Conservation (phyloP, 129 eudicot species). For the Cynara cardunculus region DNA sequence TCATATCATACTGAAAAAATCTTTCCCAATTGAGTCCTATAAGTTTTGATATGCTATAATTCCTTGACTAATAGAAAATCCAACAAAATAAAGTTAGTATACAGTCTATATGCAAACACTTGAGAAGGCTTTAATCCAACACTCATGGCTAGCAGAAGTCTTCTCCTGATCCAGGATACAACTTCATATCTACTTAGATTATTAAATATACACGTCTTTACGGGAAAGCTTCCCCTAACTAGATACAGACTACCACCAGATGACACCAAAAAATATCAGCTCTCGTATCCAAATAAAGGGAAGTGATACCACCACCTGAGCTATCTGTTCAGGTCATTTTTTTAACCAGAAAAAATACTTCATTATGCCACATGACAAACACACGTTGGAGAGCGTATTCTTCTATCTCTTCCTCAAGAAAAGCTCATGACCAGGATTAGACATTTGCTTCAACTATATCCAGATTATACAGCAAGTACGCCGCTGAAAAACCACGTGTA, state of each 20-base stretch:
- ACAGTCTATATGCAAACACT: not conserved
- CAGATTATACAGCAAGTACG: slow-evolving; percentile 6
- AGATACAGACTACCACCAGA: not conserved
- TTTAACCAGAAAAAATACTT: slow-evolving; percentile 16
- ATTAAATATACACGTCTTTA: not conserved
- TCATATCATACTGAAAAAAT: not conserved
- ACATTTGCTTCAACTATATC: slow-evolving; percentile 12
- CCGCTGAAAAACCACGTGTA: not conserved
- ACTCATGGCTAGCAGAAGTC: not conserved
- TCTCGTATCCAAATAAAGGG: not conserved
- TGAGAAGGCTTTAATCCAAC: not conserved
- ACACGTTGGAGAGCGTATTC: slow-evolving; percentile 5
- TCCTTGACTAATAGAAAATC: not conserved
- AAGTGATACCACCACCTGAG: not conserved
- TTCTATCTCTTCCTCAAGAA: slow-evolving; percentile 9
- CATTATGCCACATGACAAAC: slow-evolving; percentile 28
- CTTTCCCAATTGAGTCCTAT: not conserved
- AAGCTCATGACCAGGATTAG: not conserved
- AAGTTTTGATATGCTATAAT: not conserved
- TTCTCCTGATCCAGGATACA: not conserved
- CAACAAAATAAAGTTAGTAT: not conserved
- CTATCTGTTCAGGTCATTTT: not conserved
- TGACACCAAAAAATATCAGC: not conserved
- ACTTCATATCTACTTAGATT: not conserved
- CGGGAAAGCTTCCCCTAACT: not conserved